phyloP scores from a whole-genome alignment of 106 monocot species.

The Apostasia shenzhenica region DNA sequence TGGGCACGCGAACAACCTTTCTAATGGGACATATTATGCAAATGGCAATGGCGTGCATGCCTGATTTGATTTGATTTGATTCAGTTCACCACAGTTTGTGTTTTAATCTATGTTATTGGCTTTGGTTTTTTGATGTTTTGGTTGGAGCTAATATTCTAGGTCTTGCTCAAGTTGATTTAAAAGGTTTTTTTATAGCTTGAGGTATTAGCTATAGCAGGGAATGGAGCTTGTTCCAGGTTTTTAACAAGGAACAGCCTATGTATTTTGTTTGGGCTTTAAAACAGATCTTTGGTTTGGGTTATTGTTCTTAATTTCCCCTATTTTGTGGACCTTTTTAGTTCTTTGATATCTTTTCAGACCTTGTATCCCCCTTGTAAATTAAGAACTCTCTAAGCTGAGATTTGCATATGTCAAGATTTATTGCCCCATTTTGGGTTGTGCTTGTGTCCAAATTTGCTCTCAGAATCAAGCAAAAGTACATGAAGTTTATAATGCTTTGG shows the following conservation, averaged over 20 bases:
- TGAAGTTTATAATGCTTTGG: too few species aligned
- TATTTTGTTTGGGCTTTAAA: background rate
- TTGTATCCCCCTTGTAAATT: too few species aligned
- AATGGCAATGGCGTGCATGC: conserved; percentile 43
- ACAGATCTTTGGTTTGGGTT: too few species aligned
- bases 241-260: conserved; percentile 15
- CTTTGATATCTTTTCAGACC: too few species aligned
- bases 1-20: conserved; percentile 13
- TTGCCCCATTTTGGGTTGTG: too few species aligned
- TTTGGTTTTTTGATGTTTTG: conserved; percentile 1
- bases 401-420: too few species aligned
- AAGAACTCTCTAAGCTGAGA: too few species aligned
- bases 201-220: background rate
- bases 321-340: too few species aligned
- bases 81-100: background rate
- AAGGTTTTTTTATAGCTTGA: background rate
- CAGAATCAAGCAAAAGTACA: too few species aligned
- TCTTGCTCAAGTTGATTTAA: background rate
- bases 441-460: too few species aligned
- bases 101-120: background rate
- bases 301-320: too few species aligned
- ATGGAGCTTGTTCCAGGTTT: conserved; percentile 26
- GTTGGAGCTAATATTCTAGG: background rate
- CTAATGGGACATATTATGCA: conserved; percentile 18
- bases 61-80: conserved; percentile 3